These are phyloP conservation scores for Kwoniella sp. DNA, from an alignment of 768 basidiomycete species.

Conservation along the genomic window DNA sequence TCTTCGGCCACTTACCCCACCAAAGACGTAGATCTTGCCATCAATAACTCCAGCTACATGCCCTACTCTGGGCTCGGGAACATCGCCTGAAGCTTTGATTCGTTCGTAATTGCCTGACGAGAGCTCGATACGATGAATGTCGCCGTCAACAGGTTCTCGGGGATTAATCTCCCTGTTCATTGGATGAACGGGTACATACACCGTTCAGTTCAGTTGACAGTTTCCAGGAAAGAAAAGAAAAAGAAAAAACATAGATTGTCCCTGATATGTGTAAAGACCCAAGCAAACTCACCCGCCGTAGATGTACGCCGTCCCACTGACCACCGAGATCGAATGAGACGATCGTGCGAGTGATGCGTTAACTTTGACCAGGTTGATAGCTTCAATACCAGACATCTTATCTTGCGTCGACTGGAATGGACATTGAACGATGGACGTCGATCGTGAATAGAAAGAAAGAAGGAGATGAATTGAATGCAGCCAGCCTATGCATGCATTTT, in stretches of 20 bases:
- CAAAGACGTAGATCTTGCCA: conserved; percentile 58
- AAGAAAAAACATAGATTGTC: too few relatives aligned
- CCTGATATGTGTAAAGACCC: too few relatives aligned
- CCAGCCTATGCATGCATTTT: too few relatives aligned
- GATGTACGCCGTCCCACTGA: conserved; percentile 53
- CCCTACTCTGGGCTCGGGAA: conserved; percentile 49
- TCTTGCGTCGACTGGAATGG: too few relatives aligned
- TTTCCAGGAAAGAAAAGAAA: too few relatives aligned
- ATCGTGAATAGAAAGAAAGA: too few relatives aligned
- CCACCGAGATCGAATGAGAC: conserved; percentile 58
- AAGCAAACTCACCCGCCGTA: conserved; percentile 58
- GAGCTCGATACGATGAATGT: conserved; percentile 35
- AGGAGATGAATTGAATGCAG: too few relatives aligned
- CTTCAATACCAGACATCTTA: neutral
- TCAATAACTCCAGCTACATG: conserved; percentile 32
- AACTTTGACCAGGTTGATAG: conserved; percentile 1
- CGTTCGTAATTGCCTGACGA: conserved; percentile 19
- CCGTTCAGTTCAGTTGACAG: too few relatives aligned
- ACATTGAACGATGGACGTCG: too few relatives aligned
- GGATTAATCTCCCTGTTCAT: conserved; percentile 57
- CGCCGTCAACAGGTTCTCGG: conserved; percentile 57
- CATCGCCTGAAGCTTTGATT: conserved; percentile 26
- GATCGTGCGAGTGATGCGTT: conserved; percentile 55
- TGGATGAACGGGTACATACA: neutral
- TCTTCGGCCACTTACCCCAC: conserved; percentile 54